phyloP scores from a whole-genome alignment of 192 early-diverging fungal genomes.

The Backusella liffmaniae region DNA sequence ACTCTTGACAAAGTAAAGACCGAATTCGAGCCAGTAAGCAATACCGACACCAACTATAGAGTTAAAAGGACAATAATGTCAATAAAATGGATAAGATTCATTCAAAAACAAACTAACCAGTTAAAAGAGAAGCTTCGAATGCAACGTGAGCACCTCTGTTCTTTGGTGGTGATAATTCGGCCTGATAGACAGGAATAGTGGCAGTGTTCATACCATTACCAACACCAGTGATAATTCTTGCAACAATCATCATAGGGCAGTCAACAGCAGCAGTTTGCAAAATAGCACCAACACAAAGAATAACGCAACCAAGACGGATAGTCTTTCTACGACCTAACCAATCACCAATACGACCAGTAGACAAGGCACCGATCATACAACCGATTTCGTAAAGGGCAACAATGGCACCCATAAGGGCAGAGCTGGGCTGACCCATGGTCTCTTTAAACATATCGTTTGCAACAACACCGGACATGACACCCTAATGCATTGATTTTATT shows the following conservation, averaged over 20 bases:
- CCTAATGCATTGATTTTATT: not conserved
- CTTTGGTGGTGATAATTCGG: conserved; percentile 54
- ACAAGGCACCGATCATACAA: conserved; percentile 28
- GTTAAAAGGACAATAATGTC: not conserved
- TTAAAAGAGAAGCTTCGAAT: conserved; percentile 46
- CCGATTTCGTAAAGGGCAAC: conserved; percentile 36
- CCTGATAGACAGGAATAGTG: conserved; percentile 52
- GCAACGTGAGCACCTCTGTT: conserved; percentile 51
- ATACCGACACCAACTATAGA: conserved; percentile 47
- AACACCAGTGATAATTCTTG: conserved; percentile 54
- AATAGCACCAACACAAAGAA: conserved; percentile 50
- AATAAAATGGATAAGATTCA: not conserved
- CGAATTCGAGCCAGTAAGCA: conserved; percentile 53
- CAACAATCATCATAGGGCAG: conserved; percentile 46
- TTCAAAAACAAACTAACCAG: not conserved
- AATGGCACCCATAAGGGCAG: conserved; percentile 50
- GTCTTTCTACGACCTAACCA: conserved; percentile 44
- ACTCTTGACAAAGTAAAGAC: conserved; percentile 23
- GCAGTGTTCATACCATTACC: conserved; percentile 54
- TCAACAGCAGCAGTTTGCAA: conserved; percentile 50
- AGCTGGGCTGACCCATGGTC: conserved; percentile 6
- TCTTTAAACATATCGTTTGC: conserved; percentile 16
- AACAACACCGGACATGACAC: conserved; percentile 28
- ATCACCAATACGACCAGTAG: conserved; percentile 53
- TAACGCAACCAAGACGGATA: conserved; percentile 46